Conservation (phyloP, 495 filamentous ascomycete genomes). For the Penicillium turbatum region DNA sequence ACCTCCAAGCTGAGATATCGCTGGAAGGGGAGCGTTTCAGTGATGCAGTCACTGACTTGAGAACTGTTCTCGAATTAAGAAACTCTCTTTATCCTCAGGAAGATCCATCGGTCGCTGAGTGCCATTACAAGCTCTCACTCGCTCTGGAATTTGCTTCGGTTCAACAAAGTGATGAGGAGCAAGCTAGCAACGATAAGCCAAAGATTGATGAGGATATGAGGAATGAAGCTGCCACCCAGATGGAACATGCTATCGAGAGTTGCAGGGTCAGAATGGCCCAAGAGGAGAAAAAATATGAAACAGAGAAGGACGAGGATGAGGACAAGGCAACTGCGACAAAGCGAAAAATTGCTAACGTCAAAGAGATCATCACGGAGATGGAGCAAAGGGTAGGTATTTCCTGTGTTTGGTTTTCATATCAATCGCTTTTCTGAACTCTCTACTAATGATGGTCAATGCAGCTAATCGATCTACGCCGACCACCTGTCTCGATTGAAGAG, state of each 20-base stretch:
- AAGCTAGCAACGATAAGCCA: constrained; percentile 27
- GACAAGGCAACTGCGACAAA: constrained; percentile 51
- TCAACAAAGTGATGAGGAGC: constrained; percentile 51
- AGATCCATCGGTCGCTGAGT: constrained; percentile 82
- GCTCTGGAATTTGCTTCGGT: constrained; percentile 89
- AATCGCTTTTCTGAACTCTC: constrained; percentile 8
- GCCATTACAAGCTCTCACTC: constrained; percentile 91
- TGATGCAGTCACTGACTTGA: constrained; percentile 75
- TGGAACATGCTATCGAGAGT: constrained; percentile 78
- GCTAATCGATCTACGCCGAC: constrained; percentile 72
- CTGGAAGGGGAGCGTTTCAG: constrained; percentile 88
- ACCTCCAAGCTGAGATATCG: constrained; percentile 88
- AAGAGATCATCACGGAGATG: constrained; percentile 84
- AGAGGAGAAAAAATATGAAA: constrained; percentile 62
- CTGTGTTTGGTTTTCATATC: background rate
- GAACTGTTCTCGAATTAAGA: constrained; percentile 70
- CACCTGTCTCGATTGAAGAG: constrained; percentile 60
- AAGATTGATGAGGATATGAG: constrained; percentile 63
- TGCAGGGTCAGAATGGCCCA: constrained; percentile 69
- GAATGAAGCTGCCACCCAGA: constrained; percentile 68
- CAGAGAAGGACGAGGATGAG: constrained; percentile 48
- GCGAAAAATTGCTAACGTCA: constrained; percentile 71
- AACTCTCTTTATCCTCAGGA: constrained; percentile 69
- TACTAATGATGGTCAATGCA: constrained; percentile 30
- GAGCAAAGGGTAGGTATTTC: constrained; percentile 61